Base-by-base conservation (phyloP, 352 stramenopile species). In the Pythium myriotylum region DNA sequence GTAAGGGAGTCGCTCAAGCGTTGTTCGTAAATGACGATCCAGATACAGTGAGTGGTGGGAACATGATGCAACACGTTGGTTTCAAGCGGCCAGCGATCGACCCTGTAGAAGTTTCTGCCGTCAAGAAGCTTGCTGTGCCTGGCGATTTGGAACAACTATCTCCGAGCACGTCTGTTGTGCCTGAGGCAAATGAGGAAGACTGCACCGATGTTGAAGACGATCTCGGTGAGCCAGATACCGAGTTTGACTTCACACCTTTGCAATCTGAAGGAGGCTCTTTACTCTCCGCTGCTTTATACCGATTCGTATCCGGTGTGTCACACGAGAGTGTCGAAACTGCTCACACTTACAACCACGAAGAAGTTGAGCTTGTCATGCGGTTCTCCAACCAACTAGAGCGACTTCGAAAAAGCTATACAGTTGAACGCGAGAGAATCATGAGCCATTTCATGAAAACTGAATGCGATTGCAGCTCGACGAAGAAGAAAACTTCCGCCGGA, bases 171-270 rank as follows among this genome's bases (percentile, higher is more conserved):
- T n/a, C n/a, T n/a, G n/a, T n/a, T 48, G 16, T 33, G 4, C 45
- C 19, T 2, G 45, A 33, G 0, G 55, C 2, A 35, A n/a, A 55
- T 14, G 62, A 64, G 17, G 54, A 69, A 46, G 62, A 55, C 1
- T 69, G 54, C 32, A 61, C 62, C 9, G 62, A 69, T 33, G 35
- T 57, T 13, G 62, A 69, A 40, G 41, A 57, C 14, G 54, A 51
- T 1, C 39, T 24, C 4, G 23, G 14, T 8, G 48, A 59, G 22
- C 49, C 40, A 29, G 48, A 58, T 39, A 14, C 35, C 2, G 14
- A 41, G 24, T 64, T 48, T 29, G 17, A 37, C 2, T 37, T 59
- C 17, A 64, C 54, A 2, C 62, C 62, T 22, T 54, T 69, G 12
- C 4, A n/a, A 8, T 64, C 62, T 20, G 54, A 69, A 2, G 54